Evolutionary conservation across 2,329 filamentous ascomycete species (phyloP), one percentile per base, ranked within the genome.

Genomic region (Epichloe elymi): DNA sequence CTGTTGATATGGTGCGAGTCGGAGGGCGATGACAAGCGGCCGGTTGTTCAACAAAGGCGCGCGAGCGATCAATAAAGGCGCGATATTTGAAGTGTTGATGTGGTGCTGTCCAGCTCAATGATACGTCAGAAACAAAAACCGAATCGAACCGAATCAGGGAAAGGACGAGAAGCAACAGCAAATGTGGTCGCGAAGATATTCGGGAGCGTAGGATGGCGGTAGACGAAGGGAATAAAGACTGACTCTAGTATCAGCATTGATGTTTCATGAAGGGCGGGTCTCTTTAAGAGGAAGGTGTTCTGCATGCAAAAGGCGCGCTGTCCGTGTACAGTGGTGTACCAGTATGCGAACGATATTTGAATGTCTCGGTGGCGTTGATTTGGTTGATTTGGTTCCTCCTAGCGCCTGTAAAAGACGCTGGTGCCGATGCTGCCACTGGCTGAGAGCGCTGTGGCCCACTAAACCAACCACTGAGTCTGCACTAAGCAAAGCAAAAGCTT

Each of bases 181-280:
- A 5, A 38, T 38, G 36, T 7, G 14, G 36, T 6, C 36, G 36
- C 36, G 4, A 38, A n/a, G 14, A 43, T 10, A 15, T n/a, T 17
- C 8, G 5, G n/a, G 12, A 43, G 19, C 2, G 19, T 14, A 35
- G 3, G 17, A 17, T 49, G 30, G 30, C 30, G 36, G 14, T 20
- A 17, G 44, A 47, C 19, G 30, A 19, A 33, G 7, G 30, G n/a
- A 36, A 36, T 11, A 46, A 30, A 43, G 41, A 57, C 62, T 59
- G 58, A 65, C 60, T 63, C 60, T 56, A 63, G 55, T 17, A 55
- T 53, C 48, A 64, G 58, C 61, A 63, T 61, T 51, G 52, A 50
- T 50, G 35, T 46, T 36, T 46, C 41, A 45, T 45, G 6, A 45
- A 50, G 33, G 17, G 45, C 45, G 35, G 35, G 14, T 19, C 40